These are phyloP conservation scores for Melampsora larici-populina DNA, from an alignment of 1,284 basidiomycete genomes.

Conservation along the genomic window DNA sequence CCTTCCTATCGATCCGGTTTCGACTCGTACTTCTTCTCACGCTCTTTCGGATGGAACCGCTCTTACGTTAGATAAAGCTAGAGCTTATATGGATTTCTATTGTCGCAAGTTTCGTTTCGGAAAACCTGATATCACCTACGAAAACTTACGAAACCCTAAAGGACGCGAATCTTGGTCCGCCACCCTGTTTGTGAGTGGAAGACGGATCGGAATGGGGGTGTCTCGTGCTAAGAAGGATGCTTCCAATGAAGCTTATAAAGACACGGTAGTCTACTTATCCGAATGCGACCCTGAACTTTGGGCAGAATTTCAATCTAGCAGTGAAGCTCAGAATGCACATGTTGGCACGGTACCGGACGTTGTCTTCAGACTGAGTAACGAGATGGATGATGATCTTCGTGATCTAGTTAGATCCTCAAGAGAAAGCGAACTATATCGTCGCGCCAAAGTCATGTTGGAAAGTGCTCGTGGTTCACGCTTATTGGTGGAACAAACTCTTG, in stretches of 20 bases:
- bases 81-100: conserved; percentile 92
- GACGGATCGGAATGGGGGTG: conserved; percentile 73
- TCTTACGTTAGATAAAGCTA: conserved; percentile 71
- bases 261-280: conserved; percentile 81
- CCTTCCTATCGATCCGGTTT: conserved; percentile 55
- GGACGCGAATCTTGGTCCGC: conserved; percentile 67
- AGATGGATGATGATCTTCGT: conserved; percentile 70
- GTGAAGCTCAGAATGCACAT: conserved; percentile 51
- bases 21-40: conserved; percentile 17
- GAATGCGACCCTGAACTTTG: conserved; percentile 76
- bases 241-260: conserved; percentile 72
- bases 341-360: conserved; percentile 68
- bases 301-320: conserved; percentile 62
- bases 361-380: conserved; percentile 66
- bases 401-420: conserved; percentile 70
- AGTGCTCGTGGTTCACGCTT: conserved; percentile 57
- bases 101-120: conserved; percentile 75
- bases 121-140: conserved; percentile 72
- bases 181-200: conserved; percentile 72
- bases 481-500: conserved; percentile 70
- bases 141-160: conserved; percentile 50
- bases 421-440: conserved; percentile 59
- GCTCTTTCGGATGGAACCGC: conserved; percentile 65
- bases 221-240: conserved; percentile 73
- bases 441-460: conserved; percentile 52